phyloP scores from a whole-genome alignment of 2,329 filamentous ascomycete species.

The Blastomyces percursus region DNA sequence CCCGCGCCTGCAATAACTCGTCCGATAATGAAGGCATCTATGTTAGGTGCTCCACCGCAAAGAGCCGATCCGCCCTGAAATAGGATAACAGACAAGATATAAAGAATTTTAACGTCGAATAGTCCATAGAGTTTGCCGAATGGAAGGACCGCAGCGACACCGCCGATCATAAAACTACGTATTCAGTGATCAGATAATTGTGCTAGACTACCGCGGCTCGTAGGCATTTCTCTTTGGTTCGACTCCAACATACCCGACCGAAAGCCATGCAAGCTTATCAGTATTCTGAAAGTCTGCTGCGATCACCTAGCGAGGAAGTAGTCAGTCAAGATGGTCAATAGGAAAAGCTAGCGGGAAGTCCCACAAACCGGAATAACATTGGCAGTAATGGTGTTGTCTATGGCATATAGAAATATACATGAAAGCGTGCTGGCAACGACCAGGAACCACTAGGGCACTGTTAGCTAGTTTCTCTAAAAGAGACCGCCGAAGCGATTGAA shows the following conservation, averaged over 20 bases:
- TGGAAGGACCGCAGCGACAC: slow-evolving; percentile 30
- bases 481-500: no score
- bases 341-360: neutral
- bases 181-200: neutral
- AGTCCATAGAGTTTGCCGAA: slow-evolving; percentile 30
- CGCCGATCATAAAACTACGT: slow-evolving; percentile 33
- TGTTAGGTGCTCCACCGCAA: slow-evolving; percentile 37
- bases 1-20: slow-evolving; percentile 27
- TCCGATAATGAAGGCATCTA: slow-evolving; percentile 39
- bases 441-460: neutral
- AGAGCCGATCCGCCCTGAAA: slow-evolving; percentile 28
- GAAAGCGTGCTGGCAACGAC: slow-evolving; percentile 1
- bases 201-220: neutral
- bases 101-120: slow-evolving; percentile 39
- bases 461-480: neutral
- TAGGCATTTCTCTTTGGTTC: neutral
- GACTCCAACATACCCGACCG: neutral
- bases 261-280: neutral
- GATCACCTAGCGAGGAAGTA: neutral
- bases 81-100: slow-evolving; percentile 20
- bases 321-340: neutral
- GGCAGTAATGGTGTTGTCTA: slow-evolving; percentile 1
- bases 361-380: neutral
- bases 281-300: neutral
- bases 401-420: neutral